These are phyloP conservation scores for Phialocephala sp. DNA, from an alignment of 2,329 filamentous ascomycete species.

Conservation along the genomic window DNA sequence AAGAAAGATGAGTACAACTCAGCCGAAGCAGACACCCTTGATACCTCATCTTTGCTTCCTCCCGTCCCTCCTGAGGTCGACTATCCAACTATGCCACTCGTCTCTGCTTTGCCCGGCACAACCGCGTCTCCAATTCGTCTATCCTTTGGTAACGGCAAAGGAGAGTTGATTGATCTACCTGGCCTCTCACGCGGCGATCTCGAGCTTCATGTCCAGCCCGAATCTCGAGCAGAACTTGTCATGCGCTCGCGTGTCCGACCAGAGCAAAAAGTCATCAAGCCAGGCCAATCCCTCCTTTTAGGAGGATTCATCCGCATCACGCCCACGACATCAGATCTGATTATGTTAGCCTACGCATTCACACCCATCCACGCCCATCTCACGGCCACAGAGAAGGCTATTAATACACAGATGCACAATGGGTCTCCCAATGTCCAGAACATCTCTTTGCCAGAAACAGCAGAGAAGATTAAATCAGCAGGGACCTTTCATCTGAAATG, in stretches of 20 bases:
- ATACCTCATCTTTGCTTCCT: constrained; percentile 66
- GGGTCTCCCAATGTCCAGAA: constrained; percentile 64
- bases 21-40: constrained; percentile 28
- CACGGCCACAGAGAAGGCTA: constrained; percentile 80
- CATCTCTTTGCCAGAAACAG: constrained; percentile 65
- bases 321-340: constrained; percentile 65
- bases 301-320: constrained; percentile 90
- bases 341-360: constrained; percentile 86
- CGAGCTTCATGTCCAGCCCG: constrained; percentile 70
- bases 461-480: constrained; percentile 67
- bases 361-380: constrained; percentile 78
- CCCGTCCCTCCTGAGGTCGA: constrained; percentile 74
- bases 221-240: constrained; percentile 70
- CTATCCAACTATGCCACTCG: constrained; percentile 84
- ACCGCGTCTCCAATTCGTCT: constrained; percentile 95
- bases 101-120: constrained; percentile 87
- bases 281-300: constrained; percentile 80
- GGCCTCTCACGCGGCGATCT: constrained; percentile 79
- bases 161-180: constrained; percentile 92
- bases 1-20: constrained; percentile 19
- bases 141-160: constrained; percentile 83
- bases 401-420: constrained; percentile 70
- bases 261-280: constrained; percentile 73
- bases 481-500: constrained; percentile 76
- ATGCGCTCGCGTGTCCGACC: constrained; percentile 81